A percentile compares a stretch with the other conserved stretches of the same genome.
phyloP scores from a whole-genome alignment of 495 filamentous ascomycete species.

The Cetradonia linearis region DNA sequence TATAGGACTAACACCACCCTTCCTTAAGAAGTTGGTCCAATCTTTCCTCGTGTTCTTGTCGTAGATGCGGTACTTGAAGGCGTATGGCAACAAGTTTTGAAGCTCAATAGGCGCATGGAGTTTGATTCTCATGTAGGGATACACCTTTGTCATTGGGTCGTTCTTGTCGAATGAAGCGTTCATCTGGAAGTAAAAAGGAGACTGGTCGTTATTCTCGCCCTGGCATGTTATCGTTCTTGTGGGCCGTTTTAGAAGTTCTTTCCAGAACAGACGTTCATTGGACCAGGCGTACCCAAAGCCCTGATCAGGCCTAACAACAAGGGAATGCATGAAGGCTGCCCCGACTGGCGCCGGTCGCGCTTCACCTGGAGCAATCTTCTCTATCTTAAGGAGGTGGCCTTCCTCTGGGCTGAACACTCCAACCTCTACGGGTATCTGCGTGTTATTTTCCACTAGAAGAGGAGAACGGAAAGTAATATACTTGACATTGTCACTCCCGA shows the following conservation, averaged over 20 bases:
- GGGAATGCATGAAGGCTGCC: conserved; percentile 77
- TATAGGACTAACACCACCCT: conserved; percentile 90
- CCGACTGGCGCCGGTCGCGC: conserved; percentile 85
- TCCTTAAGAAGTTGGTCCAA: conserved; percentile 96
- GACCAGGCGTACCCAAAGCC: conserved; percentile 97
- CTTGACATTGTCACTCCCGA: conserved; percentile 89
- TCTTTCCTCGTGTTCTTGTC: conserved; percentile 96
- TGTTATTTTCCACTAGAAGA: conserved; percentile 93
- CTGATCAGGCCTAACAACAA: conserved; percentile 87
- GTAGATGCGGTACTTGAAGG: conserved; percentile 98
- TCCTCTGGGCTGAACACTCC: conserved; percentile 86
- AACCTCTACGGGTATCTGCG: conserved; percentile 89
- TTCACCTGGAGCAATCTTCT: conserved; percentile 91
- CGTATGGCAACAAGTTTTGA: conserved; percentile 88
- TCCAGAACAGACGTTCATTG: conserved; percentile 79
- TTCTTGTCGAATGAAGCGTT: conserved; percentile 72
- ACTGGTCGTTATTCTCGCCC: conserved; percentile 65
- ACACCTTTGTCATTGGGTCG: conserved; percentile 69
- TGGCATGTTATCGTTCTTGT: conserved; percentile 78
- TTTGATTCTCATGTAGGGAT: conserved; percentile 88
- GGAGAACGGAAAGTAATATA: conserved; percentile 95
- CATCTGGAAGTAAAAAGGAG: conserved; percentile 91
- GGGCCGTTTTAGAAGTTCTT: conserved; percentile 71
- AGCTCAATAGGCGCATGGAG: conserved; percentile 86
- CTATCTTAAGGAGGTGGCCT: conserved; percentile 89